Conservation (phyloP, 2,329 filamentous ascomycete genomes). For the Alternaria tenuissima region DNA sequence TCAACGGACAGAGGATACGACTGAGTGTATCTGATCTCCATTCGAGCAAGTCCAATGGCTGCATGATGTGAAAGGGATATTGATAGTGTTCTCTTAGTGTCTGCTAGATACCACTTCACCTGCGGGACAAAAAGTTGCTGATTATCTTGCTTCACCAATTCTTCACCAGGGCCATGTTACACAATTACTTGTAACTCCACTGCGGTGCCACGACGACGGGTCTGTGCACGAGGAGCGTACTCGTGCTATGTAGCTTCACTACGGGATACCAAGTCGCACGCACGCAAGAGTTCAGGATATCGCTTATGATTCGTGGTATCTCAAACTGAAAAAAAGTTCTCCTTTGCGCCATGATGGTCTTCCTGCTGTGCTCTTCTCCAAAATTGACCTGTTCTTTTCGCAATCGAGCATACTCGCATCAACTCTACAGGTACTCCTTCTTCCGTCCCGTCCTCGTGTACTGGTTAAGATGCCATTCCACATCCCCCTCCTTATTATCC, state of each 20-base stretch:
- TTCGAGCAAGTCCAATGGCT: slow-evolving; percentile 50
- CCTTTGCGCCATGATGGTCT: not conserved
- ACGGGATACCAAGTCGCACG: not conserved
- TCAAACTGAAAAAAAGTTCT: not conserved
- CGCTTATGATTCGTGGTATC: slow-evolving; percentile 4
- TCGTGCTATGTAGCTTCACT: not conserved
- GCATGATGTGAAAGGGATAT: slow-evolving; percentile 44
- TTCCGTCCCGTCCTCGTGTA: slow-evolving; percentile 93
- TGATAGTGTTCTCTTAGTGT: not conserved
- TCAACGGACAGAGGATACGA: slow-evolving; percentile 70
- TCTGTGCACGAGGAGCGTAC: not conserved
- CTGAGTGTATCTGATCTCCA: slow-evolving; percentile 60
- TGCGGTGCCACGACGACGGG: not conserved
- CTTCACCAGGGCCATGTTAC: not conserved
- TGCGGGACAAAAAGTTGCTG: not conserved
- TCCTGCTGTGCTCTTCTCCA: not conserved
- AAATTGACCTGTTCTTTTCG: not conserved
- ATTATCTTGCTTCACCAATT: not conserved
- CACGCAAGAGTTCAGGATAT: not conserved
- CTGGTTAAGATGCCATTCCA: slow-evolving; percentile 95
- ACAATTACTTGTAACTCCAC: not conserved
- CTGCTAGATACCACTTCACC: not conserved
- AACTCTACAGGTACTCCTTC: slow-evolving; percentile 83
- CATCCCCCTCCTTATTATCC: slow-evolving; percentile 93
- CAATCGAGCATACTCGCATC: not conserved